Evolutionary conservation across 352 stramenopile species (phyloP), one percentile per base, ranked within the genome.

Genomic region (Blastocystis sp.): DNA sequence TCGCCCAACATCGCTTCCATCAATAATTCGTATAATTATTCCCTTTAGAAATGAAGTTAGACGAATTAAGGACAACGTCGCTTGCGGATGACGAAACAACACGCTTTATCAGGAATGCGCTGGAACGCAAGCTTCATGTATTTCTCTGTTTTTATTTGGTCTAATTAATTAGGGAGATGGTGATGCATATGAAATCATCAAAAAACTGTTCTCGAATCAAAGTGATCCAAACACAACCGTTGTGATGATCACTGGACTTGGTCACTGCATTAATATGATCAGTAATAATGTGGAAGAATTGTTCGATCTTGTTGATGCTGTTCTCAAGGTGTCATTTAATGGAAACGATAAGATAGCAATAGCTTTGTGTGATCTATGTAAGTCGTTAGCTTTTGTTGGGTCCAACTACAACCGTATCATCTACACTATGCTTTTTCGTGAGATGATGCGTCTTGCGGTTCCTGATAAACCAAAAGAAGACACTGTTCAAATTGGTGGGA

Each of bases 211-310:
- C 20, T 18, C 53, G 16, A 85, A 66, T 66, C 73, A 30, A 18
- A 20, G 20, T 3, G 73, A 85, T 45, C 18, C 53, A 37, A 53
- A 85, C 13, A 53, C 53, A 50, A 45, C 63, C 8, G 26, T 85
- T 41, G 24, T 53, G 37, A 85, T 85, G 73, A 68, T 45, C 26
- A 69, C 45, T 3, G 68, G 73, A 11, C 65, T 85, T 34, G 47
- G 73, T 18, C 73, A 85, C 34, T 85, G 73, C 53, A 66, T 85
- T 20, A 68, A 85, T 45, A 50, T 85, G 73, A 85, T 85, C 53
- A 45, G 47, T 24, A 85, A 85, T 34, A 66, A 85, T 30, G 20
- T 26, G 26, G 47, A 85, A 24, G 47, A 66, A 34, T 85, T 85
- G 20, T 85, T 85, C 34, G 73, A 85, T 66, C 73, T 85, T 18